Percentiles rank a stretch among this genome's conserved stretches.
phyloP scores from a whole-genome alignment of 148 eudicot species.

The Rhododendron griersonianum region DNA sequence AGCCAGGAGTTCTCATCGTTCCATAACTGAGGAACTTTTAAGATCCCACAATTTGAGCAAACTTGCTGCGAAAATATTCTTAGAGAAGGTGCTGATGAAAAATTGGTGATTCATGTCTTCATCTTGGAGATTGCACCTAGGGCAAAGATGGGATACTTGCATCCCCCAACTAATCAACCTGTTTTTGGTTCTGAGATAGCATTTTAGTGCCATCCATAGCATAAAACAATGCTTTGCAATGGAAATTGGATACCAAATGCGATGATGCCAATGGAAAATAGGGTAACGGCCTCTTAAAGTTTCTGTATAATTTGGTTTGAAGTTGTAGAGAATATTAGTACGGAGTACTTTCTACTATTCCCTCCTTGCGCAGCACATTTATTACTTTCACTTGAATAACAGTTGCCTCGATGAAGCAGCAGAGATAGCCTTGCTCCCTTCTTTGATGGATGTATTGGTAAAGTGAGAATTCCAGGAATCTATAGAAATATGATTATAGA shows the following conservation, averaged over 20 bases:
- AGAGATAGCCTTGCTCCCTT: slow-evolving; percentile 72
- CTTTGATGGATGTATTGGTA: slow-evolving; percentile 54
- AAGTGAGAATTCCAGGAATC: slow-evolving; percentile 60
- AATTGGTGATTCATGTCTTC: not conserved
- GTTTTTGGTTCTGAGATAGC: not conserved
- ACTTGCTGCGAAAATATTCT: not conserved
- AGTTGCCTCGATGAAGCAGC: slow-evolving; percentile 92
- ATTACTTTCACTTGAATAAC: slow-evolving; percentile 26
- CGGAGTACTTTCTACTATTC: not conserved
- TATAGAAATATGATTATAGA: not conserved
- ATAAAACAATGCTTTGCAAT: not conserved
- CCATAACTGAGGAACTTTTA: not conserved
- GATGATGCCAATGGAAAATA: not conserved
- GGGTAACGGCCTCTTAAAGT: not conserved
- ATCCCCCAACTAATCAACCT: not conserved
- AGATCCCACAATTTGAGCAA: not conserved
- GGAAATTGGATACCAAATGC: not conserved
- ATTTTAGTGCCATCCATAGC: not conserved
- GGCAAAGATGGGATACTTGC: not conserved
- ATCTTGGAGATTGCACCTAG: not conserved
- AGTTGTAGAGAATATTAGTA: not conserved
- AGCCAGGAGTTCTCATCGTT: not conserved
- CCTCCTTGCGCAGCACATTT: slow-evolving; percentile 5
- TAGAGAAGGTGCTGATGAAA: not conserved
- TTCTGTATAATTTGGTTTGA: not conserved